A percentile compares a stretch with the other conserved stretches of the same genome.
Evolutionary conservation across 2,329 filamentous ascomycete genomes (phyloP).

Genomic region (Pseudogymnoascus pannorum): DNA sequence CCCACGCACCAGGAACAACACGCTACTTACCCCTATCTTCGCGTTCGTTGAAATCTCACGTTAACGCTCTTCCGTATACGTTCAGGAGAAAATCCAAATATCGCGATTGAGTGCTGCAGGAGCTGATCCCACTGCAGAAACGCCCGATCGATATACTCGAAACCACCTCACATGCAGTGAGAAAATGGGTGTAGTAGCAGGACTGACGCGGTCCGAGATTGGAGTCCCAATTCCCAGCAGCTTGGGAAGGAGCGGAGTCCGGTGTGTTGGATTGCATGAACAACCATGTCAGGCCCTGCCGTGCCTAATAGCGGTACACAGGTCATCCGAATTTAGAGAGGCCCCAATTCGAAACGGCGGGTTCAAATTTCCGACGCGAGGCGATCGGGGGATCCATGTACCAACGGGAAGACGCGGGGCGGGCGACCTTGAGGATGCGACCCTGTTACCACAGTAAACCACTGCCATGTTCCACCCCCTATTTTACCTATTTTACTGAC

Average conservation of each 20-base stretch:
- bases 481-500: background rate
- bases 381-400: background rate
- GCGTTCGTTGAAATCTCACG: background rate
- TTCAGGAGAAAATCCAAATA: background rate
- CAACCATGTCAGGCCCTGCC: background rate
- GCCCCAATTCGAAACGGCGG: background rate
- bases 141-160: background rate
- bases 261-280: background rate
- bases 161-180: background rate
- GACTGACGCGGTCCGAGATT: background rate
- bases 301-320: background rate
- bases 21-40: background rate
- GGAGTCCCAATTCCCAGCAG: background rate
- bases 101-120: background rate
- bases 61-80: background rate
- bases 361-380: constrained; percentile 2
- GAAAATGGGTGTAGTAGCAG: background rate
- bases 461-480: background rate
- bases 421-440: background rate
- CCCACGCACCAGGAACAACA: background rate
- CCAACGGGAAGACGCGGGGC: background rate
- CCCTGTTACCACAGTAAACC: background rate
- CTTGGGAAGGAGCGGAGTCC: background rate
- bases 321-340: background rate
- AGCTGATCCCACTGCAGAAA: background rate